phyloP scores from a whole-genome alignment of 1,284 basidiomycete genomes.

The Papiliotrema fonsecae region DNA sequence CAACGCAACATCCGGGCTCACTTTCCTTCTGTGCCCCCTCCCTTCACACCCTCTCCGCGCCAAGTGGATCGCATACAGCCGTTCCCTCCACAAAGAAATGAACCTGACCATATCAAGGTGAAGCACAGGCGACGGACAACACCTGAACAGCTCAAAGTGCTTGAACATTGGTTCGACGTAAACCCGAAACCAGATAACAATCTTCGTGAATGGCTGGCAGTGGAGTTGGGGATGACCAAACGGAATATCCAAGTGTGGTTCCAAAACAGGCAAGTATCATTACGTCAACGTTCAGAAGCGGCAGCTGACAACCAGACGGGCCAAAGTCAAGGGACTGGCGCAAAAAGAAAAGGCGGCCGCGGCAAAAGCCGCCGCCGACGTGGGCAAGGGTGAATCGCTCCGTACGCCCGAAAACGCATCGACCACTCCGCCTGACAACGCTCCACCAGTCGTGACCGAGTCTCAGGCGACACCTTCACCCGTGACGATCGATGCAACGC shows the following conservation, averaged over 20 bases:
- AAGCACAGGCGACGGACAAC: slow-evolving; percentile 85
- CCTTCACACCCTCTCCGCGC: too few species aligned
- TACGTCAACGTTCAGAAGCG: background rate
- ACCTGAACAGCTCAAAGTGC: slow-evolving; percentile 71
- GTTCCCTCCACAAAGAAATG: too few species aligned
- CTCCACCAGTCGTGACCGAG: background rate
- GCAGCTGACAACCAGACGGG: slow-evolving; percentile 56
- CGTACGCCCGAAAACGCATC: background rate
- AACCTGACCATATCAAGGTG: slow-evolving; percentile 62
- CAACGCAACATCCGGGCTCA: too few species aligned
- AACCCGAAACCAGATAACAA: slow-evolving; percentile 85
- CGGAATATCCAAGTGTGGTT: slow-evolving; percentile 94
- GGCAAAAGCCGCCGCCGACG: slow-evolving; percentile 17
- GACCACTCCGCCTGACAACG: background rate
- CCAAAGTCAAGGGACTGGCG: slow-evolving; percentile 66
- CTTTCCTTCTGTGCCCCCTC: background rate
- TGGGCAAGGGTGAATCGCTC: slow-evolving; percentile 1
- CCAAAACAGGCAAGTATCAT: slow-evolving; percentile 66
- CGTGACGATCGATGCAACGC: background rate
- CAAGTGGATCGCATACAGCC: too few species aligned
- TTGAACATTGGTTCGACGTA: slow-evolving; percentile 75
- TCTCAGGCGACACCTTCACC: background rate
- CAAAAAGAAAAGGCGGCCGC: slow-evolving; percentile 37
- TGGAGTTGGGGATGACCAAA: slow-evolving; percentile 81
- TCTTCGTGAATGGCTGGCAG: slow-evolving; percentile 70